Evolutionary conservation across 2,329 filamentous ascomycete genomes (phyloP).

Genomic region (Hymenoscyphus salicellus): DNA sequence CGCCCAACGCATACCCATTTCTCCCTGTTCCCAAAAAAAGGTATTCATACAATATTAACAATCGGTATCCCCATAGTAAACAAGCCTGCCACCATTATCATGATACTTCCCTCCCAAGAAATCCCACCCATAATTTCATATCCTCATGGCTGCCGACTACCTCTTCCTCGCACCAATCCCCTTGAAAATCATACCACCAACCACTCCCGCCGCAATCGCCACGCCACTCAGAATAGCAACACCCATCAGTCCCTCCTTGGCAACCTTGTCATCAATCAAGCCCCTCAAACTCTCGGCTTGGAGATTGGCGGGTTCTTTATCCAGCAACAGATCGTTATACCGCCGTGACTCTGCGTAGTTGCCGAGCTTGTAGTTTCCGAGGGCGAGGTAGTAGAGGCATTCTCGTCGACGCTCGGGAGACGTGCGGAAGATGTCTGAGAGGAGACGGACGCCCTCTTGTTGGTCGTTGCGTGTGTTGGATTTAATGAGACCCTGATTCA

Average conservation of each 20-base stretch:
- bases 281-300: slow-evolving; percentile 83
- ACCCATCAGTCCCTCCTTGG: slow-evolving; percentile 88
- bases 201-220: slow-evolving; percentile 86
- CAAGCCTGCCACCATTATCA: slow-evolving; percentile 8
- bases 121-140: background rate
- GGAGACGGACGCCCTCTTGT: slow-evolving; percentile 87
- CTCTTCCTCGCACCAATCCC: slow-evolving; percentile 59
- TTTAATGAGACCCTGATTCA: slow-evolving; percentile 82
- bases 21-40: background rate
- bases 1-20: background rate
- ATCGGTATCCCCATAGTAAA: background rate
- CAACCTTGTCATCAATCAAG: slow-evolving; percentile 93
- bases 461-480: slow-evolving; percentile 80
- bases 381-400: slow-evolving; percentile 95
- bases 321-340: slow-evolving; percentile 89
- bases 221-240: slow-evolving; percentile 93
- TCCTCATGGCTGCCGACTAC: slow-evolving; percentile 14
- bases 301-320: slow-evolving; percentile 86
- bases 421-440: slow-evolving; percentile 94
- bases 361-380: slow-evolving; percentile 97
- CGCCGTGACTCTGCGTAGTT: slow-evolving; percentile 93
- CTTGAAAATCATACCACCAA: slow-evolving; percentile 82
- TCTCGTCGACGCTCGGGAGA: slow-evolving; percentile 91
- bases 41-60: slow-evolving; percentile 10
- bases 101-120: background rate